Conservation (phyloP, 371 early-diverging fungal genomes). For the Amoeboaphelidium occidentale region DNA sequence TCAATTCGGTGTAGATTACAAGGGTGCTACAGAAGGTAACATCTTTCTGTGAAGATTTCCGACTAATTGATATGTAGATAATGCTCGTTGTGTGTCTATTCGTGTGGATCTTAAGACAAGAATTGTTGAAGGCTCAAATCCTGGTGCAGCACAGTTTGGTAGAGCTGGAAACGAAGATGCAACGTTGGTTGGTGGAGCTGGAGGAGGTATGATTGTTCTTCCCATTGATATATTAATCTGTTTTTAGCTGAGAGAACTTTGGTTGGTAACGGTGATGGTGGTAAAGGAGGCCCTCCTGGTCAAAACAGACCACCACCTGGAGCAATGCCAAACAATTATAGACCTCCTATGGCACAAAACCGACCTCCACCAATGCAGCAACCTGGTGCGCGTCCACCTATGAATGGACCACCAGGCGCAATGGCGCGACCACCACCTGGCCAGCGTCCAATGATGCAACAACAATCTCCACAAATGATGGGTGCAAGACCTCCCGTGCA, state of each 20-base stretch:
- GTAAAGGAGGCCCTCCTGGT: neutral
- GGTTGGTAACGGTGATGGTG: neutral
- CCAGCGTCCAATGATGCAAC: neutral
- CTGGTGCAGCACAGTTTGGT: neutral
- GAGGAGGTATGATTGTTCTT: neutral
- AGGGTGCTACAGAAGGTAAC: constrained; percentile 63
- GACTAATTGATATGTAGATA: neutral
- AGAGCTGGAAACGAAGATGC: neutral
- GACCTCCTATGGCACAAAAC: too few species aligned
- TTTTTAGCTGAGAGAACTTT: neutral
- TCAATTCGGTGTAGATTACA: constrained; percentile 87
- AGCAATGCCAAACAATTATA: too few species aligned
- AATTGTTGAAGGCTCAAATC: neutral
- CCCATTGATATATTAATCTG: too few species aligned
- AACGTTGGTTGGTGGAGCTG: neutral
- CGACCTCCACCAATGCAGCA: neutral
- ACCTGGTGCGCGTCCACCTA: neutral
- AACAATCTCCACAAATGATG: neutral
- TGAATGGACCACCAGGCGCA: neutral
- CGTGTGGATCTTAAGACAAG: neutral
- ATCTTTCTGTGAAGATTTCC: constrained; percentile 1
- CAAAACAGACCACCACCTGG: neutral
- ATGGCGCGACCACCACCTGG: neutral
- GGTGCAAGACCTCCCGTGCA: too few species aligned
- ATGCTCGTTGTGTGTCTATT: neutral